phyloP scores from a whole-genome alignment of 805 yeast genomes.

The Hanseniaspora singularis region DNA sequence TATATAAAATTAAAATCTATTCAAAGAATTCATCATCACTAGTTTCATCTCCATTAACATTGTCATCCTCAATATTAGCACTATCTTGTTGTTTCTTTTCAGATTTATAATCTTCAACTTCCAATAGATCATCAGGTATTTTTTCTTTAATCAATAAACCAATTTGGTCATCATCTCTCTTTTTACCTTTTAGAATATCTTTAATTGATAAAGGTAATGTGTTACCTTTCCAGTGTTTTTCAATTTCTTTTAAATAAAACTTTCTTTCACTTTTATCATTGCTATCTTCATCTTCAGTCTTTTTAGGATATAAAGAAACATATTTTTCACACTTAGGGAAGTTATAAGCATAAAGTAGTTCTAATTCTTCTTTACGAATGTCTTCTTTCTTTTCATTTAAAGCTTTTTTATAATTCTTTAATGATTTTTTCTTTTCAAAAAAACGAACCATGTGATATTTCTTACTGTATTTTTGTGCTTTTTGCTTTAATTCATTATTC shows the following conservation, averaged over 20 bases:
- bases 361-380: constrained; percentile 46
- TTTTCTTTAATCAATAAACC: constrained; percentile 19
- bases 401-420: constrained; percentile 48
- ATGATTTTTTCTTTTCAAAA: constrained; percentile 78
- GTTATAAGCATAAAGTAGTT: constrained; percentile 59
- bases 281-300: constrained; percentile 23
- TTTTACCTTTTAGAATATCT: constrained; percentile 31
- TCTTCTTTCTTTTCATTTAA: constrained; percentile 24
- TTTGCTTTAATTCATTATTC: constrained; percentile 34
- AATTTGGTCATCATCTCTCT: constrained; percentile 21
- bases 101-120: constrained; percentile 18
- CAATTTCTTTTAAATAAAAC: constrained; percentile 43
- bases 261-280: constrained; percentile 33
- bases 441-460: constrained; percentile 90
- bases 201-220: constrained; percentile 48
- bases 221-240: constrained; percentile 39
- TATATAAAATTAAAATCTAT: constrained; percentile 17
- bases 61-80: constrained; percentile 12
- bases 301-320: constrained; percentile 57
- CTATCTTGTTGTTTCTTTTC: constrained; percentile 20
- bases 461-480: constrained; percentile 43
- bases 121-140: constrained; percentile 17
- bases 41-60: constrained; percentile 20
- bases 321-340: constrained; percentile 75
- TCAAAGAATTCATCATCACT: constrained; percentile 39